A percentile compares a stretch with the other conserved stretches of the same genome.
These are phyloP conservation scores for Trametes punicea DNA, from an alignment of 768 basidiomycete species.

Conservation along the genomic window DNA sequence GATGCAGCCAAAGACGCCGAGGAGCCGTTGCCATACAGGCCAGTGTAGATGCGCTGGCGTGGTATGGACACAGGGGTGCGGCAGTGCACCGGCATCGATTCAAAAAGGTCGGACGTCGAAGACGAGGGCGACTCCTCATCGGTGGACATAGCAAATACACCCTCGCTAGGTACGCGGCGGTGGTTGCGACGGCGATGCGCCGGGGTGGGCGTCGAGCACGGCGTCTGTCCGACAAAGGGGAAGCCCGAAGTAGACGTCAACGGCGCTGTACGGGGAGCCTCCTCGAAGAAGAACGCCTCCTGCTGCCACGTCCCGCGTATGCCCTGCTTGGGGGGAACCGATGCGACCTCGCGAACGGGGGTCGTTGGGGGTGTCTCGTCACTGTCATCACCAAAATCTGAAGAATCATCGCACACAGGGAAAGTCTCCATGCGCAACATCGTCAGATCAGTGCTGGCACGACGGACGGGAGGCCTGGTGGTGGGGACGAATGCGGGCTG, in stretches of 20 bases:
- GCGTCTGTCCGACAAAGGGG: conserved; percentile 36
- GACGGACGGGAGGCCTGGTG: conserved; percentile 36
- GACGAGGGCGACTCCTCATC: conserved; percentile 59
- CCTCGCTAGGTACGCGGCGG: conserved; percentile 64
- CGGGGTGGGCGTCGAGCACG: conserved; percentile 37
- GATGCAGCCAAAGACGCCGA: not conserved
- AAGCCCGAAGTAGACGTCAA: conserved; percentile 37
- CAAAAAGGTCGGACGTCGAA: conserved; percentile 36
- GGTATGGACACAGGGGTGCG: conserved; percentile 15
- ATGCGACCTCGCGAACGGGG: conserved; percentile 44
- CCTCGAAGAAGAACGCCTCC: conserved; percentile 32
- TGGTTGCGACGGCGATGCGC: conserved; percentile 41
- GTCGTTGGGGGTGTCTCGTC: conserved; percentile 49
- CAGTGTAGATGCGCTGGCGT: conserved; percentile 13
- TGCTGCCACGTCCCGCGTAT: conserved; percentile 30
- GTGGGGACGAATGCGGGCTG: conserved; percentile 39
- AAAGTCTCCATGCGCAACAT: conserved; percentile 37
- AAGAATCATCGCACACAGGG: conserved; percentile 73
- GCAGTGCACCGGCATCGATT: not conserved
- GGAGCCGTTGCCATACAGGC: conserved; percentile 5
- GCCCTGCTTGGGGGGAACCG: conserved; percentile 17
- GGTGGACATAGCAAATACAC: conserved; percentile 71
- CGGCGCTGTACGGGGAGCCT: conserved; percentile 48
- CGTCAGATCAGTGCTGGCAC: conserved; percentile 30
- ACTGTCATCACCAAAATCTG: conserved; percentile 39